A percentile compares a stretch with the other conserved stretches of the same genome.
phyloP scores from a whole-genome alignment of 169 alveolate genomes.

The Plasmodium ovale region DNA sequence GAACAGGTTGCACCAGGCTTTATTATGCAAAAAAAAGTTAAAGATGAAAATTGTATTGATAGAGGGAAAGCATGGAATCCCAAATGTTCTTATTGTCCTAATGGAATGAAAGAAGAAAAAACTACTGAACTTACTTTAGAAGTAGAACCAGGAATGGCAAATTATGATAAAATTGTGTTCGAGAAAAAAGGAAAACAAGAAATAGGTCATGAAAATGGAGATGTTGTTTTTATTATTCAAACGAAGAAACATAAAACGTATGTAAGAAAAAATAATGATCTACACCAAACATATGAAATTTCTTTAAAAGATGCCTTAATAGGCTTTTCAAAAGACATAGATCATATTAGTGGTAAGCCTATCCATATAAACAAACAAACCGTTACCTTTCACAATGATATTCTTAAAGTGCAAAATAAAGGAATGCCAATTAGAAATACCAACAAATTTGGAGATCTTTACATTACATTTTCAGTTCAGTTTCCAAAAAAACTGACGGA shows the following conservation, averaged over 20 bases:
- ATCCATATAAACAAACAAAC: slow-evolving; percentile 81
- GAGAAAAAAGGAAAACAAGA: slow-evolving; percentile 89
- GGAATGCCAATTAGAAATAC: slow-evolving; percentile 87
- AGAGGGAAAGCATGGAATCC: slow-evolving; percentile 88
- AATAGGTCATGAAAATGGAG: slow-evolving; percentile 87
- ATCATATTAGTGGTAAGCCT: slow-evolving; percentile 83
- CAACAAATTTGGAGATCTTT: slow-evolving; percentile 84
- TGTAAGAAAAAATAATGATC: slow-evolving; percentile 87
- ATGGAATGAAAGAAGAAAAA: slow-evolving; percentile 77
- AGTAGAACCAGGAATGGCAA: slow-evolving; percentile 79
- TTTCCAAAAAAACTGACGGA: slow-evolving; percentile 84
- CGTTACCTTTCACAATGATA: slow-evolving; percentile 86
- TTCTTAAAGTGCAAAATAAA: slow-evolving; percentile 80
- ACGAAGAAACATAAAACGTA: slow-evolving; percentile 80
- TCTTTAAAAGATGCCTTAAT: slow-evolving; percentile 86
- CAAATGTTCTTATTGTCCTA: slow-evolving; percentile 78
- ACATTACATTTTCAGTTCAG: slow-evolving; percentile 81
- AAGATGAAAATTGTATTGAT: slow-evolving; percentile 88
- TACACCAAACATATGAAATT: slow-evolving; percentile 83
- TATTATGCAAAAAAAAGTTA: slow-evolving; percentile 88
- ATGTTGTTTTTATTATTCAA: slow-evolving; percentile 82
- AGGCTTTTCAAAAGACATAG: slow-evolving; percentile 84
- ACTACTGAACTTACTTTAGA: slow-evolving; percentile 78
- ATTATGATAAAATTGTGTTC: slow-evolving; percentile 85
- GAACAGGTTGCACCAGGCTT: slow-evolving; percentile 90